These are phyloP conservation scores for Fusarium subglutinans DNA, from an alignment of 2,329 filamentous ascomycete genomes.

Conservation along the genomic window DNA sequence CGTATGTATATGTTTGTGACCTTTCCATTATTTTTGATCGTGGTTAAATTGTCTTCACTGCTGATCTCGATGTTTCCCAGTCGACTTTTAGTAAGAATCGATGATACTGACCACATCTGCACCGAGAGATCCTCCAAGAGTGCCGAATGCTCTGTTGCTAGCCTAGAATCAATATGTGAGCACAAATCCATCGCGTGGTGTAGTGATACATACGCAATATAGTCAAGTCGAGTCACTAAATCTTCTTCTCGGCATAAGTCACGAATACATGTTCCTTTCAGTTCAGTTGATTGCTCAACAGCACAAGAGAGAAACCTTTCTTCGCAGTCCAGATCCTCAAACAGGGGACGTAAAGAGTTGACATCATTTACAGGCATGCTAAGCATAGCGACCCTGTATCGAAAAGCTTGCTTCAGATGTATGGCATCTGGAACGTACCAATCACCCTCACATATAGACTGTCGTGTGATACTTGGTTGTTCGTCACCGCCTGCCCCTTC, in stretches of 20 bases:
- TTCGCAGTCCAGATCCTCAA: not conserved
- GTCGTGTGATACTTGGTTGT: not conserved
- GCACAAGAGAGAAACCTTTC: not conserved
- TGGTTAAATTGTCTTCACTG: not conserved
- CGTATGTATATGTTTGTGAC: not conserved
- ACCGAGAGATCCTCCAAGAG: not conserved
- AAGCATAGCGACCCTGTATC: not conserved
- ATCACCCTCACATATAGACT: not conserved
- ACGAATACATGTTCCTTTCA: not conserved
- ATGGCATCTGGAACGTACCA: not conserved
- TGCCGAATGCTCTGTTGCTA: not conserved
- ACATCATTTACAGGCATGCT: not conserved
- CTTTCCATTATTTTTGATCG: not conserved
- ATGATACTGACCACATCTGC: not conserved
- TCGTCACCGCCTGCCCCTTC: not conserved
- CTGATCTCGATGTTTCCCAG: not conserved
- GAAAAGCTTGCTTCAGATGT: rapidly evolving
- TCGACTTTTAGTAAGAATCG: not conserved
- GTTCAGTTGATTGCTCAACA: not conserved
- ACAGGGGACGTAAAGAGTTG: rapidly evolving
- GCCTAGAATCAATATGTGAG: not conserved
- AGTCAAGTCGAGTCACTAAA: not conserved
- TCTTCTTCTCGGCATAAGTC: not conserved
- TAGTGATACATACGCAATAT: not conserved
- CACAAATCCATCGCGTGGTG: not conserved